Evolutionary conservation across 2,329 filamentous ascomycete genomes (phyloP).

Genomic region (Aureobasidium musti): DNA sequence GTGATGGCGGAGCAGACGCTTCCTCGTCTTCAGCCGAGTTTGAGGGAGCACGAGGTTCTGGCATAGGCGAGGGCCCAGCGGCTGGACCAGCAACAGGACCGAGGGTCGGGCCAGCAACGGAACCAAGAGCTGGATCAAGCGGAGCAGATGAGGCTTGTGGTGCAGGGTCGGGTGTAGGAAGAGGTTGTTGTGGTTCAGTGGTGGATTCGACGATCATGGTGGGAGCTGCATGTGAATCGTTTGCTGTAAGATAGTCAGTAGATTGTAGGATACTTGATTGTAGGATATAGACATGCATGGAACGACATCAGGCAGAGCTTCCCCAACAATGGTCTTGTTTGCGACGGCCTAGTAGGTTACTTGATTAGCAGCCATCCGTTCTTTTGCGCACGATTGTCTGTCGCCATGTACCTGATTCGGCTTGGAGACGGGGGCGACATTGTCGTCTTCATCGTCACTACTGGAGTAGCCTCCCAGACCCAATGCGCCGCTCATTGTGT

Average conservation of each 20-base stretch:
- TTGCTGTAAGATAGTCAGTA: constrained; percentile 16
- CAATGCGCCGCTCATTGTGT: constrained; percentile 39
- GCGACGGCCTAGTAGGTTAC: constrained; percentile 29
- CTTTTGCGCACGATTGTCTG: constrained; percentile 16
- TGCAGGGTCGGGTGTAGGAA: background rate
- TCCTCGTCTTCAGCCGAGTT: constrained; percentile 17
- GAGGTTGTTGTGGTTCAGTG: constrained; percentile 5
- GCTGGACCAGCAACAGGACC: constrained; percentile 23
- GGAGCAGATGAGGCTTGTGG: background rate
- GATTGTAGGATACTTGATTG: no score
- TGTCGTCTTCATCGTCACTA: constrained; percentile 49
- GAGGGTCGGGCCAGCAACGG: constrained; percentile 26
- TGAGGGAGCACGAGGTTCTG: constrained; percentile 29
- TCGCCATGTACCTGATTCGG: constrained; percentile 25
- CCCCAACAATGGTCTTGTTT: constrained; percentile 28
- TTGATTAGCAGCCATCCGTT: constrained; percentile 52
- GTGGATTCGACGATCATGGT: background rate
- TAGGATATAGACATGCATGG: constrained; percentile 7
- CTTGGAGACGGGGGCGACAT: constrained; percentile 33
- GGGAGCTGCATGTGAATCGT: background rate
- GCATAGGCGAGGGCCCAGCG: constrained; percentile 22
- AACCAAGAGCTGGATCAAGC: constrained; percentile 21
- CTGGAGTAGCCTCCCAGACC: constrained; percentile 50
- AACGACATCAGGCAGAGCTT: constrained; percentile 10
- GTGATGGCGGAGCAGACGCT: constrained; percentile 51